These are phyloP conservation scores for Lachnellula willkommii DNA, from an alignment of 2,329 filamentous ascomycete species.

Conservation along the genomic window DNA sequence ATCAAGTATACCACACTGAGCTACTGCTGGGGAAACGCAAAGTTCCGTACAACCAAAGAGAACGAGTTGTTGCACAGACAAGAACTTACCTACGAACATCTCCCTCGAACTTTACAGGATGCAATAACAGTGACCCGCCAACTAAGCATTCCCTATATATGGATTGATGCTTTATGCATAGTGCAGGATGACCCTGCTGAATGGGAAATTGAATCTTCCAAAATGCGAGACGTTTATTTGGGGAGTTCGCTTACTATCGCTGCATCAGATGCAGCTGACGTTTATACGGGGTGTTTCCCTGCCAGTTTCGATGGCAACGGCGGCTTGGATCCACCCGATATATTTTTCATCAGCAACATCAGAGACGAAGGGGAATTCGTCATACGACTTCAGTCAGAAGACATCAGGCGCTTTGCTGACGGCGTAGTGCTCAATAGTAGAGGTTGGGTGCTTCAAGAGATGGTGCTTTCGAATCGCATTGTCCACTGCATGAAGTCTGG, in stretches of 20 bases:
- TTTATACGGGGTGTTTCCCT: background rate
- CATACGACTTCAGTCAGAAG: background rate
- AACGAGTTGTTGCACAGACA: background rate
- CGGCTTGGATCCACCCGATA: background rate
- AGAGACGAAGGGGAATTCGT: background rate
- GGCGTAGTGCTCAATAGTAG: background rate
- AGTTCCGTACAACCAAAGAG: constrained; percentile 1
- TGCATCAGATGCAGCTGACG: constrained; percentile 1
- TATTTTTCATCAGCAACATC: background rate
- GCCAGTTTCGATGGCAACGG: background rate
- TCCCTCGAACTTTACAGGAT: constrained; percentile 7
- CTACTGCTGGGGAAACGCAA: constrained; percentile 8
- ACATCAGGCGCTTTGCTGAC: background rate
- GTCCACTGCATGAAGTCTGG: constrained; percentile 8
- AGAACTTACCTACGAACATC: background rate
- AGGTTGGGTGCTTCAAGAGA: constrained; percentile 20
- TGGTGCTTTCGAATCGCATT: constrained; percentile 11
- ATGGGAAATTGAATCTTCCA: constrained; percentile 1
- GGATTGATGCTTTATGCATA: constrained; percentile 15
- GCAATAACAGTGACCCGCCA: constrained; percentile 1
- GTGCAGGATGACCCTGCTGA: constrained; percentile 7
- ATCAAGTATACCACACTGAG: constrained; percentile 8
- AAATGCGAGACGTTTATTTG: constrained; percentile 5
- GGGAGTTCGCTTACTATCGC: constrained; percentile 6
- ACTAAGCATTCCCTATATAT: constrained; percentile 6